Evolutionary conservation across 352 stramenopile species (phyloP).

Genomic region (Globisporangium yorkense): DNA sequence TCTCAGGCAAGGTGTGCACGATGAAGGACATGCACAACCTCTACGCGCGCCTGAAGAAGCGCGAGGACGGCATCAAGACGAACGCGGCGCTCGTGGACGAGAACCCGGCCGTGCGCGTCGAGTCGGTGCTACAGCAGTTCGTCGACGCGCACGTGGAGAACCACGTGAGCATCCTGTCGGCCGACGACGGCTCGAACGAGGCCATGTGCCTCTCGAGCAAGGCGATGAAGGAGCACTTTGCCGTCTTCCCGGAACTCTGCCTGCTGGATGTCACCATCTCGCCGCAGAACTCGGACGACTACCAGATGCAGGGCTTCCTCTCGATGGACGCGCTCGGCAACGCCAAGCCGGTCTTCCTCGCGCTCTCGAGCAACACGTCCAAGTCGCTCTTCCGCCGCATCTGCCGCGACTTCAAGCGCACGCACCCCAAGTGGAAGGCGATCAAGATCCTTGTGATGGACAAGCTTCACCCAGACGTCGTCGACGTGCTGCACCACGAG

Average conservation of each 20-base stretch:
- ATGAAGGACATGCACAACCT: slow-evolving; percentile 84
- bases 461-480: slow-evolving; percentile 42
- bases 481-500: slow-evolving; percentile 48
- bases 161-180: slow-evolving; percentile 67
- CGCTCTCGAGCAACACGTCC: slow-evolving; percentile 42
- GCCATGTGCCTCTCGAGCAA: slow-evolving; percentile 68
- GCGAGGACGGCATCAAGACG: slow-evolving; percentile 47
- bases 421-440: slow-evolving; percentile 50
- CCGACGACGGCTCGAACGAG: slow-evolving; percentile 66
- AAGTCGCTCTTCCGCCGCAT: slow-evolving; percentile 47
- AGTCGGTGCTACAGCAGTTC: slow-evolving; percentile 57
- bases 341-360: slow-evolving; percentile 54
- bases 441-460: slow-evolving; percentile 68
- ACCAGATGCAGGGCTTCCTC: slow-evolving; percentile 56
- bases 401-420: slow-evolving; percentile 72
- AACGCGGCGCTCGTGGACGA: slow-evolving; percentile 22
- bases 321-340: slow-evolving; percentile 68
- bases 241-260: slow-evolving; percentile 54
- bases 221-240: slow-evolving; percentile 66
- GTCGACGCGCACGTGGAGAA: slow-evolving; percentile 69
- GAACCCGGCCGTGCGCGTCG: slow-evolving; percentile 26
- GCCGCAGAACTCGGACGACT: slow-evolving; percentile 28
- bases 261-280: slow-evolving; percentile 47
- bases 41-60: slow-evolving; percentile 54
- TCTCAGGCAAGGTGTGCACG: slow-evolving; percentile 64